Percentiles rank a stretch among this genome's conserved stretches.
Conservation (phyloP, 805 yeast species). For the Yamadazyma endophytica region DNA sequence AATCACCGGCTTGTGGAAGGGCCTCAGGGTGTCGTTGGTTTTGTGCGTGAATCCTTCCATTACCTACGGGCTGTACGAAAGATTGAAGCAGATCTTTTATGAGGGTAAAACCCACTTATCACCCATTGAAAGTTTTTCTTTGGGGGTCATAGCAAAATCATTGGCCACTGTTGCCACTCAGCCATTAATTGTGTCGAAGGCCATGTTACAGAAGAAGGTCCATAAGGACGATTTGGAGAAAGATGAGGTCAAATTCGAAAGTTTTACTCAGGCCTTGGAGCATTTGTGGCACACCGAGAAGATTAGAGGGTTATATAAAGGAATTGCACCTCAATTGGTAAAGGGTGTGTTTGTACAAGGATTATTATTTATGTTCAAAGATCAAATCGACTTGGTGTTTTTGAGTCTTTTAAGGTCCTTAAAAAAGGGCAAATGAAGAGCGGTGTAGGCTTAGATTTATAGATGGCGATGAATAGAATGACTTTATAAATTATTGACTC, state of each 20-base stretch:
- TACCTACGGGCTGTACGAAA: slow-evolving; percentile 77
- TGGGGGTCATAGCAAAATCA: slow-evolving; percentile 79
- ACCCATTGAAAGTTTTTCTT: slow-evolving; percentile 60
- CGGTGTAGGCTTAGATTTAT: neutral
- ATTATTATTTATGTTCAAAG: slow-evolving; percentile 74
- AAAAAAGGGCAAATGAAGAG: slow-evolving; percentile 6
- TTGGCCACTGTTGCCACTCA: slow-evolving; percentile 78
- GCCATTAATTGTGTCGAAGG: slow-evolving; percentile 82
- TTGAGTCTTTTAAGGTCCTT: slow-evolving; percentile 25
- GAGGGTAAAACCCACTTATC: slow-evolving; percentile 40
- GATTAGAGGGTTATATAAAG: slow-evolving; percentile 66
- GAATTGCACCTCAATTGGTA: slow-evolving; percentile 71
- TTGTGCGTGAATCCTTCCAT: slow-evolving; percentile 81
- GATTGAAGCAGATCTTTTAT: slow-evolving; percentile 53
- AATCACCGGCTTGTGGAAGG: slow-evolving; percentile 72
- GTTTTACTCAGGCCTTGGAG: slow-evolving; percentile 60
- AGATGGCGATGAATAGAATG: neutral
- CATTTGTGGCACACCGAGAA: slow-evolving; percentile 66
- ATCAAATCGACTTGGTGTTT: slow-evolving; percentile 49
- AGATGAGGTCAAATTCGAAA: slow-evolving; percentile 42
- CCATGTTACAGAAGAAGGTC: slow-evolving; percentile 60
- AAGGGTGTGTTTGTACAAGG: slow-evolving; percentile 88
- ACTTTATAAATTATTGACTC: too few relatives aligned
- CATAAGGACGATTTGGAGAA: slow-evolving; percentile 18
- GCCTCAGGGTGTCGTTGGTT: slow-evolving; percentile 74